Evolutionary conservation across 768 basidiomycete genomes (phyloP).

Genomic region (Suillus spraguei): DNA sequence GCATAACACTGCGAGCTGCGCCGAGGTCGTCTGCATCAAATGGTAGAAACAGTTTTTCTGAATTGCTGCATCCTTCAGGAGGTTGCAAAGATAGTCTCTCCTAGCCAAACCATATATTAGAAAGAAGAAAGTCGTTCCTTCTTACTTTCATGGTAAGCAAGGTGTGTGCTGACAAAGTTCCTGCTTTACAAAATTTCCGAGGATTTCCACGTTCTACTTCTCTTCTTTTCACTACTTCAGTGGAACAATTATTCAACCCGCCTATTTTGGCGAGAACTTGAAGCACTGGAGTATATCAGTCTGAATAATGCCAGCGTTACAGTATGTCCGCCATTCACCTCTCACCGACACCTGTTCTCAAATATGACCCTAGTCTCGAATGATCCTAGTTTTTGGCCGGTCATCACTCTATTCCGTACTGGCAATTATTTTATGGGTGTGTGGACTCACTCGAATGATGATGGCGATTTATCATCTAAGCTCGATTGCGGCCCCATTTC

Average conservation of each 20-base stretch:
- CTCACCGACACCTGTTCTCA: neutral
- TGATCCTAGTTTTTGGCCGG: neutral
- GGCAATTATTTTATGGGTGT: neutral
- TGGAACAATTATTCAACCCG: neutral
- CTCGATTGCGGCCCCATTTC: neutral
- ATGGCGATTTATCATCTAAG: neutral
- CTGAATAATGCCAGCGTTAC: neutral
- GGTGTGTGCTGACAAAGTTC: neutral
- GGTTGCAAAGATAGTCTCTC: neutral
- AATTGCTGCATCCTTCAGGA: neutral
- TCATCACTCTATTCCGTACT: neutral
- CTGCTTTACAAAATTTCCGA: neutral
- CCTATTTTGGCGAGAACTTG: neutral
- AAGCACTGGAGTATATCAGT: neutral
- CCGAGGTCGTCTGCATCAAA: neutral
- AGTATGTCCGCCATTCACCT: neutral
- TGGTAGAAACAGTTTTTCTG: neutral
- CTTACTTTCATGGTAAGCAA: neutral
- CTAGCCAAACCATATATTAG: neutral
- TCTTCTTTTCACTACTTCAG: neutral
- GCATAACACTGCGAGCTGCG: neutral
- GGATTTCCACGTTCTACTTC: neutral
- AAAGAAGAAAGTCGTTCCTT: neutral
- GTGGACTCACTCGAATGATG: neutral
- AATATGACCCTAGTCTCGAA: neutral